A percentile compares a stretch with the other conserved stretches of the same genome.
Conservation (phyloP, 2,329 filamentous ascomycete species). For the Fusarium vanettenii region DNA sequence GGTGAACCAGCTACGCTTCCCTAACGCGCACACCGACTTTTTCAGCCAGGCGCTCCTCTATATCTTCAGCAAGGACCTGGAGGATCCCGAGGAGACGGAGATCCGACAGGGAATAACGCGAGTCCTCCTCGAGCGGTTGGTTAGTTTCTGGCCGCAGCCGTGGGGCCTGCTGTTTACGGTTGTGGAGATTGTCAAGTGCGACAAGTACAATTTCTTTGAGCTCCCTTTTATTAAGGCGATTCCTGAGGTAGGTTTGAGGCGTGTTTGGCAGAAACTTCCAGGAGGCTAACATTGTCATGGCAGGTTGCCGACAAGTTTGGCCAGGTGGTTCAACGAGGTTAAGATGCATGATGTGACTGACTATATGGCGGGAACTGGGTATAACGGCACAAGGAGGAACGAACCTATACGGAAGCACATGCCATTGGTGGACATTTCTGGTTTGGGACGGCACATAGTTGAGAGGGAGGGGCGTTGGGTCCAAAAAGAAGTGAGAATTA, state of each 20-base stretch:
- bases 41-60: constrained; percentile 89
- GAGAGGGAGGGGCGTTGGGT: constrained; percentile 39
- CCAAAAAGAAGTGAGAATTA: constrained; percentile 44
- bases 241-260: constrained; percentile 74
- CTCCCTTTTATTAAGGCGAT: constrained; percentile 90
- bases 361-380: constrained; percentile 12
- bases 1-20: constrained; percentile 90
- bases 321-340: constrained; percentile 50
- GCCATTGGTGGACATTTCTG: constrained; percentile 36
- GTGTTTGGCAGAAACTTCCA: too few relatives aligned
- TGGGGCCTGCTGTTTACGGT: constrained; percentile 94
- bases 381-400: constrained; percentile 25
- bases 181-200: constrained; percentile 90
- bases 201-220: constrained; percentile 91
- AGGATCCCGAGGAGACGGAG: constrained; percentile 80
- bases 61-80: constrained; percentile 82
- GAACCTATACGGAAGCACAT: constrained; percentile 27
- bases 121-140: constrained; percentile 86
- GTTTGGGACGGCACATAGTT: constrained; percentile 40
- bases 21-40: constrained; percentile 90
- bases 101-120: constrained; percentile 92
- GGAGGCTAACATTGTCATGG: constrained; percentile 12
- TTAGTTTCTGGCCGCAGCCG: constrained; percentile 91
- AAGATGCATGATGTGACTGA: constrained; percentile 15
- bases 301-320: constrained; percentile 53